These are phyloP conservation scores for Creolimax fragrantissima DNA, from an alignment of 78 protist species.

Conservation along the genomic window DNA sequence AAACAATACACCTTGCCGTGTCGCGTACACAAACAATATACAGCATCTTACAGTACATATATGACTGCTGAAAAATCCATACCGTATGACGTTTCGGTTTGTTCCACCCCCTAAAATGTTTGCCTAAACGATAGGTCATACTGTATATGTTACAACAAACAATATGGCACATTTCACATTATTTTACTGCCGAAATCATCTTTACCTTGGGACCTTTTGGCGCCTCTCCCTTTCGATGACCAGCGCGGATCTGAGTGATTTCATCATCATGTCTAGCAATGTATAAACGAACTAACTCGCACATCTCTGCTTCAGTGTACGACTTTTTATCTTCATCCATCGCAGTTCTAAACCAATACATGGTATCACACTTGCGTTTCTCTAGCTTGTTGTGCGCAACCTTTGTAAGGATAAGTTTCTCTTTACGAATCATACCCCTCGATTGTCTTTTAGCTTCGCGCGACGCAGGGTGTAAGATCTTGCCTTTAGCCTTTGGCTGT, in stretches of 20 bases:
- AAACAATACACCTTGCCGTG: too few relatives aligned
- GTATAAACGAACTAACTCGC: background rate
- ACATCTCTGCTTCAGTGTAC: background rate
- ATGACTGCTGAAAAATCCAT: too few relatives aligned
- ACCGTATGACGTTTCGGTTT: too few relatives aligned
- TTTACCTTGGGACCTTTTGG: background rate
- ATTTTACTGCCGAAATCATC: too few relatives aligned
- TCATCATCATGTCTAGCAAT: background rate
- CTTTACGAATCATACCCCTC: background rate
- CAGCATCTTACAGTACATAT: too few relatives aligned
- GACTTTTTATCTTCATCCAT: background rate
- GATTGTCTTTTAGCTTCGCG: background rate
- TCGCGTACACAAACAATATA: too few relatives aligned
- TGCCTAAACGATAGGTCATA: too few relatives aligned
- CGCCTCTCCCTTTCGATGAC: background rate
- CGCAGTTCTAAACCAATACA: background rate
- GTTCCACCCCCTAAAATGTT: too few relatives aligned
- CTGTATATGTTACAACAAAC: too few relatives aligned
- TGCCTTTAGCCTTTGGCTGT: too few relatives aligned
- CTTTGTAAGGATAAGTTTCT: background rate
- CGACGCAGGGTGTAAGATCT: background rate
- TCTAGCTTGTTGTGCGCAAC: background rate
- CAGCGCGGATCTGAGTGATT: background rate
- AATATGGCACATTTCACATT: too few relatives aligned
- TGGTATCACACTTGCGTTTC: background rate